A percentile compares a stretch with the other conserved stretches of the same genome.
Conservation (phyloP, 2,329 filamentous ascomycete genomes). For the Xylogone sp. region DNA sequence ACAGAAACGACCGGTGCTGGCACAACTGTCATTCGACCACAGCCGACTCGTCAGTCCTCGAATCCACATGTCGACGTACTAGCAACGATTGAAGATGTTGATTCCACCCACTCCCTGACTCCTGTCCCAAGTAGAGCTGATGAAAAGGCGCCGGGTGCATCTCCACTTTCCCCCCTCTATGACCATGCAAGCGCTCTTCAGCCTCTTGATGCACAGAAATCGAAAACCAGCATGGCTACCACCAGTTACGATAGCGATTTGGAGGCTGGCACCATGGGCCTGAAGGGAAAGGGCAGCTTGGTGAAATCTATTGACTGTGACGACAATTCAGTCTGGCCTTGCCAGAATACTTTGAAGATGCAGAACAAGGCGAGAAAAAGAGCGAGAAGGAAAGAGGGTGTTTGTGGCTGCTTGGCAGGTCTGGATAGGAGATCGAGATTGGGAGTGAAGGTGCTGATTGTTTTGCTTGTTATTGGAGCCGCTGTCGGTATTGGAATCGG, state of each 20-base stretch:
- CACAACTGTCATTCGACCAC: constrained; percentile 9
- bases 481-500: constrained; percentile 56
- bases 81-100: constrained; percentile 14
- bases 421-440: constrained; percentile 53
- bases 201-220: constrained; percentile 16
- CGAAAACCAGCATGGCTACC: constrained; percentile 2
- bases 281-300: no score
- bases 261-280: constrained; percentile 2
- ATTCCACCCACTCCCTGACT: constrained; percentile 12
- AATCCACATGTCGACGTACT: constrained; percentile 3
- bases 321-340: constrained; percentile 54
- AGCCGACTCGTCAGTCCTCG: constrained; percentile 5
- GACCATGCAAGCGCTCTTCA: constrained; percentile 10
- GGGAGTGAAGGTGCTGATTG: constrained; percentile 50
- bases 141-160: not conserved
- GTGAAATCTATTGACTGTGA: constrained; percentile 22
- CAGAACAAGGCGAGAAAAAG: constrained; percentile 55
- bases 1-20: no score
- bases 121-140: constrained; percentile 1
- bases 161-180: constrained; percentile 14
- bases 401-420: constrained; percentile 48
- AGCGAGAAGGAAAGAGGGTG: constrained; percentile 43
- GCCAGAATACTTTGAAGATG: constrained; percentile 50
- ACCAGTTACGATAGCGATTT: constrained; percentile 14
- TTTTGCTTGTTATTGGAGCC: constrained; percentile 47